Evolutionary conservation across 305 asterid species (phyloP).

Genomic region (Solanum hybrid): DNA sequence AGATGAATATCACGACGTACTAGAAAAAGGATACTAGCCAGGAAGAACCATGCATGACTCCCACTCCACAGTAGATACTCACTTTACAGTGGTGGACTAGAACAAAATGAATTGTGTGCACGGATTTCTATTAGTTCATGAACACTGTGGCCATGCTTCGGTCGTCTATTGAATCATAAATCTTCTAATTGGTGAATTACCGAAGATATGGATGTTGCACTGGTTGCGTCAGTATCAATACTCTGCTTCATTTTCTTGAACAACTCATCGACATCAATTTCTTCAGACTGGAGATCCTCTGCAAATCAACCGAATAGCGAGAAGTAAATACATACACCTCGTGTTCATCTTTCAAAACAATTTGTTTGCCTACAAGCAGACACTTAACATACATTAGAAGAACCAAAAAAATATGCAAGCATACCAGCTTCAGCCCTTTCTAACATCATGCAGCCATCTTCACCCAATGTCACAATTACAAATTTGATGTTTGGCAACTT

Average conservation of each 20-base stretch:
- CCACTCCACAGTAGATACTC: too few species aligned
- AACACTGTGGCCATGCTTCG: too few species aligned
- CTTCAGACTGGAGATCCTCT: too few species aligned
- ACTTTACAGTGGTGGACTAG: too few species aligned
- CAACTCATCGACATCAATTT: slow-evolving; percentile 50
- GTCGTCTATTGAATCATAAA: background rate
- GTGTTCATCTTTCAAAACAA: background rate
- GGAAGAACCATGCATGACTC: too few species aligned
- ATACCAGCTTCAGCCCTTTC: slow-evolving; percentile 35
- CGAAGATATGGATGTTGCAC: slow-evolving; percentile 60
- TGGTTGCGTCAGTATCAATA: slow-evolving; percentile 26
- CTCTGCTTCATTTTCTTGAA: slow-evolving; percentile 46
- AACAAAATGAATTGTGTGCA: too few species aligned
- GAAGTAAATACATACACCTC: too few species aligned
- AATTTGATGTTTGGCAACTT: slow-evolving; percentile 55
- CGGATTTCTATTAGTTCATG: too few species aligned
- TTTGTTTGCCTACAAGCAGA: background rate
- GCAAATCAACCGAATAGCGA: too few species aligned
- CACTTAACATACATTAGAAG: background rate
- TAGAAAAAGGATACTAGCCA: too few species aligned
- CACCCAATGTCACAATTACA: slow-evolving; percentile 42
- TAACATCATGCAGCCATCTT: slow-evolving; percentile 48
- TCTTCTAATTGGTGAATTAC: slow-evolving; percentile 23
- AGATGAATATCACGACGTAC: too few species aligned
- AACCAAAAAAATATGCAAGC: background rate